Evolutionary conservation across 768 basidiomycete genomes (phyloP).

Genomic region (Clitopilus hobsonii): DNA sequence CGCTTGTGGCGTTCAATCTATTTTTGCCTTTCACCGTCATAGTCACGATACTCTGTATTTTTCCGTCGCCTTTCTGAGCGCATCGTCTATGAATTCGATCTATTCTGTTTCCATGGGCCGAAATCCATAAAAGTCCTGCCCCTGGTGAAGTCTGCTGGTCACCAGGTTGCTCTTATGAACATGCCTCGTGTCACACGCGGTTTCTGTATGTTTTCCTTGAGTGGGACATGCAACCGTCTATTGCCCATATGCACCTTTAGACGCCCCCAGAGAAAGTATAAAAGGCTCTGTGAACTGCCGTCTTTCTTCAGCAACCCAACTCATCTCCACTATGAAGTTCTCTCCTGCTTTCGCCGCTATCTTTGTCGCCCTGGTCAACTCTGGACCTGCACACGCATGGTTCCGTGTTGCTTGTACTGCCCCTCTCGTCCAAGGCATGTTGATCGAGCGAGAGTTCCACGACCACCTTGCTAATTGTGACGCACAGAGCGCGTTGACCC

Average conservation of each 20-base stretch:
- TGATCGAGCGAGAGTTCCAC: background rate
- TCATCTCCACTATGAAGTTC: slow-evolving; percentile 9
- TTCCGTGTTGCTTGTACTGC: slow-evolving; percentile 36
- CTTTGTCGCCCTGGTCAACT: slow-evolving; percentile 11
- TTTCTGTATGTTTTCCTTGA: background rate
- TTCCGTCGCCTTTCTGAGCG: background rate
- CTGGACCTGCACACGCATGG: slow-evolving; percentile 26
- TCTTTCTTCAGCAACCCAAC: background rate
- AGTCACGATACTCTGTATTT: background rate
- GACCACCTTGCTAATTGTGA: background rate
- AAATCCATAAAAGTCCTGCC: background rate
- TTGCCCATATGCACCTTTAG: background rate
- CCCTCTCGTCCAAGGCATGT: slow-evolving; percentile 33
- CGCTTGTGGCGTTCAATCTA: background rate
- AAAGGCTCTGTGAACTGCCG: background rate
- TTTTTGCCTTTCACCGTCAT: background rate
- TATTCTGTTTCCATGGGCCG: background rate
- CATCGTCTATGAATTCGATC: background rate
- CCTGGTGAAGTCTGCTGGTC: background rate
- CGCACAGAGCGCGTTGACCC: slow-evolving; percentile 33
- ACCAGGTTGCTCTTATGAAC: background rate
- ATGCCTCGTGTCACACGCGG: background rate
- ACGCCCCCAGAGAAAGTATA: background rate
- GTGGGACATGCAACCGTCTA: background rate
- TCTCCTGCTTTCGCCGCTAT: slow-evolving; percentile 8